Base-by-base conservation (phyloP, 164 flowering plant genomes). In the Vitis rupestris region DNA sequence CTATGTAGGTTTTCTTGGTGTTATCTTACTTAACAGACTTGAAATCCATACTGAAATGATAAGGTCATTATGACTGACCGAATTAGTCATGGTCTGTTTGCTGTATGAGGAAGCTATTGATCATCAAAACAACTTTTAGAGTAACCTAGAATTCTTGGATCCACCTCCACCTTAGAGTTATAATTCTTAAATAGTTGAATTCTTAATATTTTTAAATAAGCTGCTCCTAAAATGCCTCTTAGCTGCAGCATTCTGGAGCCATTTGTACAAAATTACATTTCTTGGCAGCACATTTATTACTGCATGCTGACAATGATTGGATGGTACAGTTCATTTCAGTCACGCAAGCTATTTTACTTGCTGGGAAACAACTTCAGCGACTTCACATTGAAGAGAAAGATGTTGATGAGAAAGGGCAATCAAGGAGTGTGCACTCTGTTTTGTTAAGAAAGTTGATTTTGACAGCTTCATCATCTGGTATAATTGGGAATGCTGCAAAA, bases 351-450 rank as follows among this genome's bases (percentile, higher is more conserved):
- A 82, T 93, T 61, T 79, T 93, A 68, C 71, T 60, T 75, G 89
- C 97, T 76, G 94, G 86, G 54, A 95, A 90, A 69, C 90, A 89
- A 78, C 94, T 95, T 76, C 88, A 83, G 70, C 87, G 77, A 73
- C 92, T 92, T 74, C 77, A 70, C 19, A 61, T 84, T 31, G 86
- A 76, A 53, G 86, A 82, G 50, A 80, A 78, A 53, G 73, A 62
- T 8, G 65, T 15, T n/a, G 59, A 50, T 54, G 52, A 59, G 14
- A 76, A 53, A 16, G 17, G 53, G 50, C 74, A 65, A 58, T 54
- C 65, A 68, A 81, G 27, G 57, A 71, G 71, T 47, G 72, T 87
- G 58, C 81, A 67, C 50, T 91, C 98, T 60, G 66, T 69, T 29
- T 74, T 91, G 48, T 71, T 95, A 83, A 87, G 83, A 70, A 91